A percentile compares a stretch with the other conserved stretches of the same genome.
These are phyloP conservation scores for Gautieria morchelliformis DNA, from an alignment of 768 basidiomycete genomes.

Conservation along the genomic window DNA sequence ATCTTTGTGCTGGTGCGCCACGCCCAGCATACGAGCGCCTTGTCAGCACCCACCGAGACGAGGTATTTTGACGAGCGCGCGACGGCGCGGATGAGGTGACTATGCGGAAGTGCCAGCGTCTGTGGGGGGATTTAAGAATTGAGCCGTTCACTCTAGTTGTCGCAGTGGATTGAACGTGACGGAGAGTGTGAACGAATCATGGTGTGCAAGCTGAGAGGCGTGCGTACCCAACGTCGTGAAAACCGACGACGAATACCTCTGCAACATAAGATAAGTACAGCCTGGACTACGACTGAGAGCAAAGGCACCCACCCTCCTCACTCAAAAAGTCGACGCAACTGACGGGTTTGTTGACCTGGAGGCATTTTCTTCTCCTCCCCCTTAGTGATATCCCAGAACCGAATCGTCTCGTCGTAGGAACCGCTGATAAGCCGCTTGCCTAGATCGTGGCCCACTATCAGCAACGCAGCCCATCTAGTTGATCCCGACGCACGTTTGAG, in stretches of 20 bases:
- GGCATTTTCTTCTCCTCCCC: slow-evolving; percentile 64
- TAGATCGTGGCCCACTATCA: slow-evolving; percentile 1
- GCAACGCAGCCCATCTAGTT: slow-evolving; percentile 19
- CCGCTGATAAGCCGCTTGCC: slow-evolving; percentile 82
- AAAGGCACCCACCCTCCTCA: slow-evolving; percentile 49
- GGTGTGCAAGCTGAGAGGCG: background rate
- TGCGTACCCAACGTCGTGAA: slow-evolving; percentile 81
- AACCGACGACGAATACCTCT: slow-evolving; percentile 90
- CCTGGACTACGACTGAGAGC: too few species aligned
- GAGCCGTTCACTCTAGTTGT: slow-evolving; percentile 47
- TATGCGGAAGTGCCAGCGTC: background rate
- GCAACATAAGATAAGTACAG: background rate
- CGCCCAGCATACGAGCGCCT: slow-evolving; percentile 73
- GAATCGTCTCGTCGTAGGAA: slow-evolving; percentile 85
- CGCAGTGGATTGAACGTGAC: slow-evolving; percentile 76
- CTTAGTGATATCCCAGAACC: slow-evolving; percentile 79
- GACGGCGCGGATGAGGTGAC: slow-evolving; percentile 82
- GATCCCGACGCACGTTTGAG: too few species aligned
- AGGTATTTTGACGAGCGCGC: slow-evolving; percentile 78
- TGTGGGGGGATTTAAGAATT: background rate
- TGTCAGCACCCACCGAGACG: slow-evolving; percentile 71
- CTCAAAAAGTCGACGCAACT: slow-evolving; percentile 82
- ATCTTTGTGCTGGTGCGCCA: slow-evolving; percentile 86
- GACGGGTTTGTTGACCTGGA: slow-evolving; percentile 81
- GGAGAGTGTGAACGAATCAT: slow-evolving; percentile 26